Evolutionary conservation across 129 eudicot species (phyloP), one percentile per base, ranked within the genome.

Genomic region (Saussurea involucrata): DNA sequence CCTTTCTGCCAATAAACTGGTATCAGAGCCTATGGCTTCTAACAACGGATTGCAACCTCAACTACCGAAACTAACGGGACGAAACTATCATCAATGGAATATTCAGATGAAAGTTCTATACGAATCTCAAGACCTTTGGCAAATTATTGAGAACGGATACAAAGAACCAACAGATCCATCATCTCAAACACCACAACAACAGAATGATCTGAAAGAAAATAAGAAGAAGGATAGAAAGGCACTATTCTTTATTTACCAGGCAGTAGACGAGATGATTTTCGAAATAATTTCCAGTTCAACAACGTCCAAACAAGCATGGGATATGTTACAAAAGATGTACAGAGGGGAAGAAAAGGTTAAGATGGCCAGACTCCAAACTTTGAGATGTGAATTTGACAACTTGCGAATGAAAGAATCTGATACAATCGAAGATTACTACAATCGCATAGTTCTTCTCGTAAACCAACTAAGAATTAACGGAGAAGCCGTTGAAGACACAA

Each of bases 41-140:
- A n/a, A 3, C 3, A 57, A 57, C n/a, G 64, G 24, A n/a, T 4
- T 57, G 22, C 64, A 57, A n/a, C 25, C 3, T 1, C 24, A 57
- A 18, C 4, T 57, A 1, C 64, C 24, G 1, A 57, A 57, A 20
- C 20, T 76, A 5, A 76, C 18, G 1, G 72, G 80, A n/a, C 22
- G 67, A 76, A 76, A 63, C 24, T 76, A 27, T 21, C 61, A 76
- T 36, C 28, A 64, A 22, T 76, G 37, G 72, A 76, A 63, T 24
- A 28, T 40, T 12, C 53, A 63, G 7, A 64, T 76, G 74, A 46
- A 27, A 27, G 37, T 76, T 7, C 46, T n/a, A 25, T 72, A 64
- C n/a, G 64, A 76, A 66, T 76, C 81, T 2, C 63, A 76, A 42
- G 74, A 66, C 31, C 40, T 76, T 1, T 76, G 81, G 81, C 32